Conservation (phyloP, 1,139 yeast species). For the Magnusiomyces magnusii region DNA sequence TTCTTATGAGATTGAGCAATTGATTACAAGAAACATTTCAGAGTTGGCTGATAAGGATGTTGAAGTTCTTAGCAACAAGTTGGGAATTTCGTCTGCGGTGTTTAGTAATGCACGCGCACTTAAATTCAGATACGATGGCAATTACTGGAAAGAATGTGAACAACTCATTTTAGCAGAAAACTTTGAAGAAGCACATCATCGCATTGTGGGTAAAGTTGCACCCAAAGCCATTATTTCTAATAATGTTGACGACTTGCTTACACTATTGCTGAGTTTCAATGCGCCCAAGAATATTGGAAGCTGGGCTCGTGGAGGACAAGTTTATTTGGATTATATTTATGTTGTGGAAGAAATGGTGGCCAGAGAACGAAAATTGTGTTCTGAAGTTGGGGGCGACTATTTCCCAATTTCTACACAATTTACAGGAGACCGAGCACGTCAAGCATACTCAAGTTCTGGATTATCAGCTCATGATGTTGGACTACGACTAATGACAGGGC, state of each 20-base stretch:
- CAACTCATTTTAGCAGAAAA: conserved; percentile 56
- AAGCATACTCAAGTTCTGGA: neutral
- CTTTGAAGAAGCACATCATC: conserved; percentile 57
- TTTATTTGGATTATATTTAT: conserved; percentile 31
- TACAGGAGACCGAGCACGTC: conserved; percentile 21
- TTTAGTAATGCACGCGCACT: conserved; percentile 30
- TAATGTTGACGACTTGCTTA: conserved; percentile 33
- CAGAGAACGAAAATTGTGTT: neutral
- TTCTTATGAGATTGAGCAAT: conserved; percentile 36
- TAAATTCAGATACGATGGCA: conserved; percentile 38
- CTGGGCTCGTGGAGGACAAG: conserved; percentile 48
- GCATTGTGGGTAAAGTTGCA: conserved; percentile 52
- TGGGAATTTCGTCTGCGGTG: conserved; percentile 24
- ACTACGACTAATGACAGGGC: conserved; percentile 28
- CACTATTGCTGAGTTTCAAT: conserved; percentile 42
- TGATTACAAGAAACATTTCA: conserved; percentile 44
- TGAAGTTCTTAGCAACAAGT: conserved; percentile 33
- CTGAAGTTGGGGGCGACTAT: neutral
- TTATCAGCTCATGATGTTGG: conserved; percentile 10
- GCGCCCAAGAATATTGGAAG: conserved; percentile 34
- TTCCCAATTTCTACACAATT: conserved; percentile 6
- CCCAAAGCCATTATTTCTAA: conserved; percentile 53
- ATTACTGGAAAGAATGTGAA: conserved; percentile 52
- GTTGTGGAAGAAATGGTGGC: conserved; percentile 10
- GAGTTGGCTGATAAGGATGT: conserved; percentile 30